Conservation (phyloP, 2,329 filamentous ascomycete genomes). For the Fusarium humuli region DNA sequence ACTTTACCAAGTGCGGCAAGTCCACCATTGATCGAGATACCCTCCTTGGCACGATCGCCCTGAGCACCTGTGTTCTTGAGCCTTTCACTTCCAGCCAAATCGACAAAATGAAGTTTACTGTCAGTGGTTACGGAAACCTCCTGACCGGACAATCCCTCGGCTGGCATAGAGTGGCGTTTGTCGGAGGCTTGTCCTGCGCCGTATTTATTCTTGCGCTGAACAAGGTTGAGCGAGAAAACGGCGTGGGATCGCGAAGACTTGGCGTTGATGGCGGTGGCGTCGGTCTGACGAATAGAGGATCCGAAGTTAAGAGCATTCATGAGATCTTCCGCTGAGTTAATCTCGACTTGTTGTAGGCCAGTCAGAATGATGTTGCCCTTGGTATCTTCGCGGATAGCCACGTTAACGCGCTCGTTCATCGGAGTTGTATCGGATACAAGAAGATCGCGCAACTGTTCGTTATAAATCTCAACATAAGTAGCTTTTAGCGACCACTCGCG, state of each 20-base stretch:
- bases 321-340: constrained; percentile 92
- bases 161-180: constrained; percentile 87
- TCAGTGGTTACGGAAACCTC: constrained; percentile 85
- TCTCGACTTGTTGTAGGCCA: constrained; percentile 85
- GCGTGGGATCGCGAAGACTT: constrained; percentile 98
- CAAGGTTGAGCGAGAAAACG: constrained; percentile 93
- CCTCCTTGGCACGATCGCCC: constrained; percentile 92
- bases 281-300: constrained; percentile 93
- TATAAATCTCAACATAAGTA: constrained; percentile 98
- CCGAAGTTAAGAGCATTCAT: constrained; percentile 91
- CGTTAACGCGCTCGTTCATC: constrained; percentile 75
- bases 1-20: constrained; percentile 96
- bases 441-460: constrained; percentile 93
- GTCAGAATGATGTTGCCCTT: constrained; percentile 96
- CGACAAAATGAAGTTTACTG: constrained; percentile 98
- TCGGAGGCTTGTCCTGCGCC: constrained; percentile 69
- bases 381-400: constrained; percentile 93
- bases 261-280: constrained; percentile 96
- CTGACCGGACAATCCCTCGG: constrained; percentile 78
- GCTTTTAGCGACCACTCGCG: constrained; percentile 93
- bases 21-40: constrained; percentile 97
- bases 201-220: constrained; percentile 80
- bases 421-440: constrained; percentile 81
- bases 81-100: constrained; percentile 95
- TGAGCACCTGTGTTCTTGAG: constrained; percentile 97